Conservation (phyloP, 352 stramenopile genomes). For the Albugo laibachii region DNA sequence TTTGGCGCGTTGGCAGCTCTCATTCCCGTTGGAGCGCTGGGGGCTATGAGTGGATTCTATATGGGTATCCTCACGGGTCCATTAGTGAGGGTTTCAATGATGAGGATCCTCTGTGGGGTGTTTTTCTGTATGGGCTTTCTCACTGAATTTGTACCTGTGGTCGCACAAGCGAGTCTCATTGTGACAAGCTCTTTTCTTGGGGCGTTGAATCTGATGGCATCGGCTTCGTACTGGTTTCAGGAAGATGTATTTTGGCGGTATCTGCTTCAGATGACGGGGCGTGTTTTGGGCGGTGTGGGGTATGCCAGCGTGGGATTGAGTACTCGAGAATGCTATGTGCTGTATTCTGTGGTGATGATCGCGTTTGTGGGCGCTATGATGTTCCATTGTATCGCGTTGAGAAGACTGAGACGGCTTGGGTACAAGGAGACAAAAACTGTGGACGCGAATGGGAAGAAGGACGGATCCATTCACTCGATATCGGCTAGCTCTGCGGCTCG, state of each 20-base stretch:
- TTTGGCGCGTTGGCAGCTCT: slow-evolving; percentile 48
- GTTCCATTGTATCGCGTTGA: slow-evolving; percentile 28
- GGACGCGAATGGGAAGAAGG: not conserved
- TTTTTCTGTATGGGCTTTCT: slow-evolving; percentile 22
- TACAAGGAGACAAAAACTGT: slow-evolving; percentile 2
- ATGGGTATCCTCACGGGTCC: slow-evolving; percentile 31
- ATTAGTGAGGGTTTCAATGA: slow-evolving; percentile 40
- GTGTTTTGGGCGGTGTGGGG: slow-evolving; percentile 31
- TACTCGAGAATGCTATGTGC: slow-evolving; percentile 26
- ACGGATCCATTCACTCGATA: slow-evolving; percentile 23
- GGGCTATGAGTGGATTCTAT: slow-evolving; percentile 47
- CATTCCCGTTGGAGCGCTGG: slow-evolving; percentile 29
- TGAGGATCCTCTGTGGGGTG: slow-evolving; percentile 28
- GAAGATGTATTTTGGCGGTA: slow-evolving; percentile 37
- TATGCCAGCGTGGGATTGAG: slow-evolving; percentile 28
- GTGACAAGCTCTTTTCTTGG: slow-evolving; percentile 44
- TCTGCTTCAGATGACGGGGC: slow-evolving; percentile 41
- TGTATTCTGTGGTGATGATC: slow-evolving; percentile 31
- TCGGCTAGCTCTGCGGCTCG: slow-evolving; percentile 65
- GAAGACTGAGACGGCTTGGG: slow-evolving; percentile 15
- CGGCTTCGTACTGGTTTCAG: slow-evolving; percentile 49
- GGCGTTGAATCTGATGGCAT: slow-evolving; percentile 37
- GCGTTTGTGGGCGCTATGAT: slow-evolving; percentile 17
- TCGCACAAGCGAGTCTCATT: slow-evolving; percentile 42
- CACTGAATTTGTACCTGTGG: slow-evolving; percentile 17